Evolutionary conservation across 2,329 filamentous ascomycete species (phyloP).

Genomic region (Knufia petricola): DNA sequence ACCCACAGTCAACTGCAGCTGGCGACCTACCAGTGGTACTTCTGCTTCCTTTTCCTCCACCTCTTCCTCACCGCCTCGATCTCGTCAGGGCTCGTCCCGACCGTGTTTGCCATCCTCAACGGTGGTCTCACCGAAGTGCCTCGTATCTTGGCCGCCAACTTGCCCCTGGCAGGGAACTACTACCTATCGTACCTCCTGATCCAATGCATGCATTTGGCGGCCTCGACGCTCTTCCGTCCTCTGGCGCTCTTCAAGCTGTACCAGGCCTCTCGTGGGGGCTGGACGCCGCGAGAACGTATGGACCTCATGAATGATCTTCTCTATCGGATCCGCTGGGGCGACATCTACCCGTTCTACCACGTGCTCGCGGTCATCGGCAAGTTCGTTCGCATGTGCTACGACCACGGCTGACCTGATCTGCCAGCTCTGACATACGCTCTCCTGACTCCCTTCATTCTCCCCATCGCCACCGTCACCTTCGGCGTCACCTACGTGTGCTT

Average conservation of each 20-base stretch:
- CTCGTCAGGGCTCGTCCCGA: constrained; percentile 5
- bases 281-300: constrained; percentile 2
- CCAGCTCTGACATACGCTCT: too few relatives aligned
- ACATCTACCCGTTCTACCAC: constrained; percentile 1
- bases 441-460: too few relatives aligned
- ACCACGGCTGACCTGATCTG: too few relatives aligned
- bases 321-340: constrained; percentile 1
- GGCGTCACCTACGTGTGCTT: too few relatives aligned
- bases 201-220: neutral
- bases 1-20: neutral
- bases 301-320: neutral
- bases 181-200: constrained; percentile 3
- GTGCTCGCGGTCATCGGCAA: constrained; percentile 5
- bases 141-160: constrained; percentile 5
- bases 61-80: constrained; percentile 5
- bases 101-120: constrained; percentile 1
- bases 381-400: neutral
- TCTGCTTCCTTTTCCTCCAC: constrained; percentile 6
- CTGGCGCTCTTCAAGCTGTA: neutral
- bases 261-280: neutral
- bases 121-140: constrained; percentile 5
- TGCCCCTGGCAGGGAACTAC: constrained; percentile 9
- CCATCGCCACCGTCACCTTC: too few relatives aligned
- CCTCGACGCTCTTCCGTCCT: neutral
- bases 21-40: neutral